A percentile compares a stretch with the other conserved stretches of the same genome.
phyloP scores from a whole-genome alignment of 1,284 basidiomycete species.

The Somion occarium region DNA sequence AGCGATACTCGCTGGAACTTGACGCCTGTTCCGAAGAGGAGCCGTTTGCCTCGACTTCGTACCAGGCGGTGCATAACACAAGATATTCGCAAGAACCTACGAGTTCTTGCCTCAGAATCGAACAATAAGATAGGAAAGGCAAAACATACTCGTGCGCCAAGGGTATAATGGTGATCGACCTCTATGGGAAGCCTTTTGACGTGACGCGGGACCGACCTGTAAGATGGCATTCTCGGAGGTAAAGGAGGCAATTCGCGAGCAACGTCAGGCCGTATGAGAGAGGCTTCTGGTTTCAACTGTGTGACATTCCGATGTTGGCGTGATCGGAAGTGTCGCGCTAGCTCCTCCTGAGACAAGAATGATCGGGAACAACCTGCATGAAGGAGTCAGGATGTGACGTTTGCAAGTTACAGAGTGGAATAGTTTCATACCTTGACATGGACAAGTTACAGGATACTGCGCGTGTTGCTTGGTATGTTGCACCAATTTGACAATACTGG shows the following conservation, averaged over 20 bases:
- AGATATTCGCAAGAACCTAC: constrained; percentile 31
- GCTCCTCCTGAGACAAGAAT: constrained; percentile 29
- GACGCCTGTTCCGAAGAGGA: constrained; percentile 21
- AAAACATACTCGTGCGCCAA: constrained; percentile 51
- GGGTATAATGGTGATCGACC: constrained; percentile 39
- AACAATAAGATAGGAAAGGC: background rate
- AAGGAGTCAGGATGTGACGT: constrained; percentile 2
- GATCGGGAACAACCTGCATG: constrained; percentile 37
- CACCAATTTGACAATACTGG: constrained; percentile 25
- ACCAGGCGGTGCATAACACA: constrained; percentile 24
- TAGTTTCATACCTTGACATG: constrained; percentile 37
- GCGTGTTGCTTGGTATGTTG: constrained; percentile 45
- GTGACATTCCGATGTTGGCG: constrained; percentile 1
- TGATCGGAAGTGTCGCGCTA: constrained; percentile 30
- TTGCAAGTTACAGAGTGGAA: background rate
- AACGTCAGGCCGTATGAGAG: background rate
- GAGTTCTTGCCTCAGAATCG: background rate
- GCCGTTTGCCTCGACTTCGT: constrained; percentile 18
- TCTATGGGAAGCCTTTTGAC: constrained; percentile 40
- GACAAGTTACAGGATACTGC: constrained; percentile 36
- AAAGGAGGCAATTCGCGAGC: constrained; percentile 17
- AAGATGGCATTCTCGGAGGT: constrained; percentile 39
- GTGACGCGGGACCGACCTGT: constrained; percentile 39
- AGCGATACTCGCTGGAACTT: constrained; percentile 21
- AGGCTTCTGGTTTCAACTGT: constrained; percentile 28